Evolutionary conservation across 352 stramenopile genomes (phyloP).

Genomic region (Phytophthora pisi): DNA sequence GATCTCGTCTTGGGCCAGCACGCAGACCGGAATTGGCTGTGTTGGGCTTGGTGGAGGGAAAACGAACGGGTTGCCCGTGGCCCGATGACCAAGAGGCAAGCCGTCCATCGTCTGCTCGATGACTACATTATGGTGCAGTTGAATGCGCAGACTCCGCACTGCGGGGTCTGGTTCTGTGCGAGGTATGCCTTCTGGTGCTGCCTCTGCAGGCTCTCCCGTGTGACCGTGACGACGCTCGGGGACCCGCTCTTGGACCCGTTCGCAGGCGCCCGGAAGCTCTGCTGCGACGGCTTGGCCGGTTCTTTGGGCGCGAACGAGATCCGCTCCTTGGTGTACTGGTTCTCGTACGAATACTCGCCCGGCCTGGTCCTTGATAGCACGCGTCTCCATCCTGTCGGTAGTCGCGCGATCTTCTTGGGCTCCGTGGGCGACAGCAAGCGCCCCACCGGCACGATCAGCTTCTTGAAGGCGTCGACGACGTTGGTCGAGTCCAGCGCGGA

Average conservation of each 20-base stretch:
- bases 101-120: conserved; percentile 9
- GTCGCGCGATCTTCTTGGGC: conserved; percentile 62
- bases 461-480: conserved; percentile 88
- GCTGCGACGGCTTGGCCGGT: conserved; percentile 84
- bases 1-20: conserved; percentile 24
- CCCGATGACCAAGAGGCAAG: conserved; percentile 34
- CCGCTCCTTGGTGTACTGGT: conserved; percentile 90
- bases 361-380: conserved; percentile 86
- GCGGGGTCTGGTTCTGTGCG: conserved; percentile 68
- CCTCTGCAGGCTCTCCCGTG: conserved; percentile 79
- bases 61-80: conserved; percentile 11
- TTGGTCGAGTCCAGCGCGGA: conserved; percentile 87
- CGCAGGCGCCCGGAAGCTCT: conserved; percentile 67
- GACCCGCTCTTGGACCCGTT: conserved; percentile 39
- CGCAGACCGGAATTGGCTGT: conserved; percentile 19
- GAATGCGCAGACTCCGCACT: conserved; percentile 62
- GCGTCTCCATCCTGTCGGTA: conserved; percentile 78
- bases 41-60: conserved; percentile 15
- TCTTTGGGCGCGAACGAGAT: conserved; percentile 88
- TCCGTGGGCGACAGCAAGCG: conserved; percentile 72
- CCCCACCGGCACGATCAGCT: conserved; percentile 86
- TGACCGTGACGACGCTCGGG: conserved; percentile 64
- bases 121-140: conserved; percentile 69
- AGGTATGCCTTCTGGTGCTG: conserved; percentile 87
- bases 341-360: conserved; percentile 89